Evolutionary conservation across 2,329 filamentous ascomycete species (phyloP).

Genomic region (Diaporthe eres): DNA sequence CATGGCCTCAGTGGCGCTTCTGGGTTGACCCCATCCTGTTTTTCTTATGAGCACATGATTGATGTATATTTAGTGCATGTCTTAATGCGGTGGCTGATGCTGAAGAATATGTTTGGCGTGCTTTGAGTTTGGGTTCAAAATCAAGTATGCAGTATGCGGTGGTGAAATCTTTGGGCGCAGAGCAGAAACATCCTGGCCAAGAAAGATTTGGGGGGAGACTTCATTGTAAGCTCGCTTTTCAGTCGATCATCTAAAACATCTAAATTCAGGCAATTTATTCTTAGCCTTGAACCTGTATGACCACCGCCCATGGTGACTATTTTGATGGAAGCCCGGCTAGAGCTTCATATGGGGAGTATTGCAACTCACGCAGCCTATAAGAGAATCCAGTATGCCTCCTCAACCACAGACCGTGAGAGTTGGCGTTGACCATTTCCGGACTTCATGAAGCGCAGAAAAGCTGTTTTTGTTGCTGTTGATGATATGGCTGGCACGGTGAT

Average conservation of each 20-base stretch:
- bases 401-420: neutral
- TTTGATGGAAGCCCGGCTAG: neutral
- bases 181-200: neutral
- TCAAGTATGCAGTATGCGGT: neutral
- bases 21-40: neutral
- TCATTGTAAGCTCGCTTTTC: neutral
- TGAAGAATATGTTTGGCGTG: neutral
- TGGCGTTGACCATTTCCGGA: neutral
- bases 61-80: neutral
- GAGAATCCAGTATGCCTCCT: neutral
- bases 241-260: neutral
- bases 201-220: neutral
- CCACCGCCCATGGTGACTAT: neutral
- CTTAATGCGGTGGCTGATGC: neutral
- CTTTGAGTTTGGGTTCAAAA: neutral
- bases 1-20: neutral
- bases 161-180: neutral
- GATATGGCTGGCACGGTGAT: neutral
- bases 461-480: neutral
- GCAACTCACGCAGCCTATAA: neutral
- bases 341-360: neutral
- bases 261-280: neutral
- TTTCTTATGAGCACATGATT: neutral
- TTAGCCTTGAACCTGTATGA: neutral
- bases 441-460: too few relatives aligned